Conservation (phyloP, 225 moss, liverwort and hornwort genomes). For the Climacium dendroides region DNA sequence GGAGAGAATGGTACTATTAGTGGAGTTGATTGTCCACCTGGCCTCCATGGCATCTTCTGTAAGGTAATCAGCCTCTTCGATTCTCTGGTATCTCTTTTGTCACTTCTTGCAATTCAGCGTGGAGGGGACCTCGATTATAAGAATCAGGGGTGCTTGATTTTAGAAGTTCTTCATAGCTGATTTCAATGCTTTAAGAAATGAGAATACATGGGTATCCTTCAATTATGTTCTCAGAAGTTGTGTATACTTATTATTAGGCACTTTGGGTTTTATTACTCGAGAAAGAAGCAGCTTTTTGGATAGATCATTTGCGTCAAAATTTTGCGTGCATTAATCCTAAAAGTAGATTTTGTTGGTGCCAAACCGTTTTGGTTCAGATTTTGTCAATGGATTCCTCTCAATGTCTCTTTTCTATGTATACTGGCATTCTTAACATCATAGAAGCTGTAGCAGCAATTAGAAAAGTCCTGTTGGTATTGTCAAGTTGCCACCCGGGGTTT, state of each 20-base stretch:
- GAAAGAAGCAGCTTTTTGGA: not conserved
- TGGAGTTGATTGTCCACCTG: constrained; percentile 76
- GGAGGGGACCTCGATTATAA: not conserved
- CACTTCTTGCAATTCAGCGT: not conserved
- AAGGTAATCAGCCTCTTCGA: constrained; percentile 37
- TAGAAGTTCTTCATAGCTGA: not conserved
- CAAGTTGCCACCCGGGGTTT: not conserved
- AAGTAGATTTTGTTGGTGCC: not conserved
- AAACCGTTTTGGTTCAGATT: not conserved
- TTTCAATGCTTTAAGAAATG: not conserved
- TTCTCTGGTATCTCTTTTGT: not conserved
- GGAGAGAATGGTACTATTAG: constrained; percentile 75
- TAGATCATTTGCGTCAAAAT: not conserved
- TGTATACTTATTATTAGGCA: not conserved
- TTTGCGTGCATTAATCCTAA: not conserved
- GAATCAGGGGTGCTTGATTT: not conserved
- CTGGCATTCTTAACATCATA: not conserved
- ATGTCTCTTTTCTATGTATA: not conserved
- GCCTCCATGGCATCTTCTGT: constrained; percentile 92
- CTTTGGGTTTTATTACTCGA: not conserved
- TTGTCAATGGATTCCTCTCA: not conserved
- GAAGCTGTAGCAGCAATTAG: not conserved
- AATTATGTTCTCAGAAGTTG: not conserved
- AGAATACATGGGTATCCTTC: not conserved
- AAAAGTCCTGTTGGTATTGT: not conserved